These are phyloP conservation scores for Termitomyces sp. DNA, from an alignment of 768 basidiomycete genomes.

Conservation along the genomic window DNA sequence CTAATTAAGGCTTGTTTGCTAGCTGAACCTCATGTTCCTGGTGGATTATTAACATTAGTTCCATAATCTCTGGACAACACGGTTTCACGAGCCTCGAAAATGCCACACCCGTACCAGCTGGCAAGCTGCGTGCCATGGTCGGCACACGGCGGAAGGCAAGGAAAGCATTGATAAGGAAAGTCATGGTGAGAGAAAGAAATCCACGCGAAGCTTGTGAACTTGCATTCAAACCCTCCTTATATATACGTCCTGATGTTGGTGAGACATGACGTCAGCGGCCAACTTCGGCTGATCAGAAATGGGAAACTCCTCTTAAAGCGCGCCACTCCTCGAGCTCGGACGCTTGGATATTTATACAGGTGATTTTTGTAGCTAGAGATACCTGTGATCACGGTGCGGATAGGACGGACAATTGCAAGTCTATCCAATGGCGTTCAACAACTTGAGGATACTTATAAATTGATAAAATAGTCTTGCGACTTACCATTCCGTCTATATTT, in stretches of 20 bases:
- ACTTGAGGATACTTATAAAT: too few species aligned
- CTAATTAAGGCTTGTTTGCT: neutral
- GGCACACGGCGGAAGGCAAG: constrained; percentile 1
- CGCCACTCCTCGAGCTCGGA: too few species aligned
- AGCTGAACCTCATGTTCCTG: constrained; percentile 24
- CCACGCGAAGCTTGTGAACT: neutral
- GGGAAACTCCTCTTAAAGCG: too few species aligned
- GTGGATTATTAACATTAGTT: neutral
- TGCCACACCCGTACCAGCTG: neutral
- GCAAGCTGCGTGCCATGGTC: neutral
- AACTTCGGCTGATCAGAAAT: neutral
- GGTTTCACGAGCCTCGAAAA: neutral
- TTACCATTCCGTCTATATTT: too few species aligned
- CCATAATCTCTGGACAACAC: neutral
- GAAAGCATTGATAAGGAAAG: constrained; percentile 3
- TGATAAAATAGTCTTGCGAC: too few species aligned
- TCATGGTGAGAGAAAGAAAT: constrained; percentile 9
- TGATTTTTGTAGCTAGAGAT: too few species aligned
- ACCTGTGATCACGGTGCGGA: too few species aligned
- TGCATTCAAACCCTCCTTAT: neutral
- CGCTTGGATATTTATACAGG: too few species aligned
- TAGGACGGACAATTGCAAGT: too few species aligned
- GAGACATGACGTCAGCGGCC: constrained; percentile 16
- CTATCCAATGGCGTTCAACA: too few species aligned
- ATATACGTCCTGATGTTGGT: constrained; percentile 9